Evolutionary conservation across 2,329 filamentous ascomycete species (phyloP), one percentile per base, ranked within the genome.

Genomic region (Zasmidium cellare): DNA sequence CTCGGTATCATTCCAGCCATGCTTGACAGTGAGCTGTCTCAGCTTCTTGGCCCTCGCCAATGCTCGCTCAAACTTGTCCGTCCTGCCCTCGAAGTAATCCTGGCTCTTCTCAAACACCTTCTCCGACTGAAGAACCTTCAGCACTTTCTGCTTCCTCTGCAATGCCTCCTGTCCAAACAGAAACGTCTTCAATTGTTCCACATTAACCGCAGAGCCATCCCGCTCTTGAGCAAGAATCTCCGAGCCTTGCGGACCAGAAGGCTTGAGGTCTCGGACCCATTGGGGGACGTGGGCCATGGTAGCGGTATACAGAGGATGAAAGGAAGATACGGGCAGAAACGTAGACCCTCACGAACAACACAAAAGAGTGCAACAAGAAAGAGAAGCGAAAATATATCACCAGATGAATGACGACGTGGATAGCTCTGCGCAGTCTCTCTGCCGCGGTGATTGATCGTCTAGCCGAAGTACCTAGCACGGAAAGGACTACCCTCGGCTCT

Each of bases 51-150:
- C 88, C 58, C 88, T 80, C 5, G 84, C 88, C 55, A 93, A 78
- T 1, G 89, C 84, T 31, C 82, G 84, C 70, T 90, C 83, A 67
- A 92, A 86, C 50, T 86, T 82, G 61, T 89, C 87, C 23, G 84
- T 80, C 46, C 89, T 80, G 45, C 88, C 88, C 64, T 84, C 81
- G 72, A 89, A 90, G 75, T 91, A 90, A 71, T 91, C 91, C 63
- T 88, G 85, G 2, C 85, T 85, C 76, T 92, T 92, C 75, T 92
- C 87, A 65, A 92, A 92, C 56, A 91, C 81, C 53, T 84, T 83
- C 58, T 92, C 87, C 0, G 80, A 72, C 65, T 86, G 77, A 3
- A 92, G 80, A n/a, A 90, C 80, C 49, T 82, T 75, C 5, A 91
- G 76, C 24, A 92, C 80, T 22, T 77, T 77, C 1, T 82, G 75